phyloP scores from a whole-genome alignment of 169 alveolate genomes.

The Perkinsus marinus region DNA sequence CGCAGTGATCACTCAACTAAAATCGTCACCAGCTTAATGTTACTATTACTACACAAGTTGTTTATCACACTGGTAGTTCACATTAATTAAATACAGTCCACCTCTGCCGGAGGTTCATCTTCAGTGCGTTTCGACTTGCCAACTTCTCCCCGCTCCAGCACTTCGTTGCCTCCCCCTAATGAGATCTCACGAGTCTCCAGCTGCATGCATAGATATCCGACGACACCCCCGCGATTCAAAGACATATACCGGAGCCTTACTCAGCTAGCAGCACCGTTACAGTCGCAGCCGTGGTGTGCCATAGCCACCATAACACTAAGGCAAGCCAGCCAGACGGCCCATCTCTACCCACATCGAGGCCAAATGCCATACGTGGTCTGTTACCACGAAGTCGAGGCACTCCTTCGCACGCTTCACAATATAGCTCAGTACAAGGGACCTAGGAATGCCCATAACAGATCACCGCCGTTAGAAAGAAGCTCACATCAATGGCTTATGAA shows the following conservation, averaged over 20 bases:
- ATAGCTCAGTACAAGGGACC: background rate
- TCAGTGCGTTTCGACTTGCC: background rate
- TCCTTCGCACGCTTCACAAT: constrained; percentile 14
- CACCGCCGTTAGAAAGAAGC: too few relatives aligned
- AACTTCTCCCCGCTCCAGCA: background rate
- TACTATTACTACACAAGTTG: background rate
- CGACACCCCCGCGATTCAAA: too few relatives aligned
- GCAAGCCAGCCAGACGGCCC: background rate
- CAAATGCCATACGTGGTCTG: background rate
- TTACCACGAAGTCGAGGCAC: constrained; percentile 4
- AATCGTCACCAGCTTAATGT: too few relatives aligned
- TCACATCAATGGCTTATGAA: background rate
- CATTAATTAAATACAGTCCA: background rate
- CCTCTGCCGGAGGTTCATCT: background rate
- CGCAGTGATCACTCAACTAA: too few relatives aligned
- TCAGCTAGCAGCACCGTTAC: background rate
- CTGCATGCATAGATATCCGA: background rate
- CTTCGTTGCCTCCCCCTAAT: background rate
- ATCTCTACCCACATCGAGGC: background rate
- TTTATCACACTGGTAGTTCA: background rate
- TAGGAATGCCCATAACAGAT: too few relatives aligned
- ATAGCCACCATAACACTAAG: background rate
- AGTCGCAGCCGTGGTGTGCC: background rate
- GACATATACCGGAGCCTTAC: background rate
- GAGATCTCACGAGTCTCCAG: background rate